phyloP scores from a whole-genome alignment of 2,329 filamentous ascomycete genomes.

The Penicillium thymicola region DNA sequence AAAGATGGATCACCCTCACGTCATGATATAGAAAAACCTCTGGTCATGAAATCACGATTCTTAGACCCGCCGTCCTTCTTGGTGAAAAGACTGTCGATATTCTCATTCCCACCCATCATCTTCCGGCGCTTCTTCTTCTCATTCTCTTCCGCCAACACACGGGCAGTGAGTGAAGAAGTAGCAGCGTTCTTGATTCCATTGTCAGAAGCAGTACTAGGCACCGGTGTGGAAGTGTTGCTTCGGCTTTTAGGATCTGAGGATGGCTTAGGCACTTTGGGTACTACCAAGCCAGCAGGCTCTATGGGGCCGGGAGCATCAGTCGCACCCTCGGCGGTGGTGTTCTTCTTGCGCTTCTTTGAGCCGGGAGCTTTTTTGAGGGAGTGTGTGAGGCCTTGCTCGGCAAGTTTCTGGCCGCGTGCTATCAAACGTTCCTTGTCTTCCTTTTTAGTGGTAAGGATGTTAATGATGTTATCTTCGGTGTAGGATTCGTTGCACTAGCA shows the following conservation, averaged over 20 bases:
- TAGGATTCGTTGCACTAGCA: conserved; percentile 71
- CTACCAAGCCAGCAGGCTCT: conserved; percentile 36
- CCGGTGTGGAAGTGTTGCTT: conserved; percentile 34
- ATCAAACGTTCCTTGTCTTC: conserved; percentile 67
- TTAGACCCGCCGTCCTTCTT: conserved; percentile 43
- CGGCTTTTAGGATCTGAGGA: conserved; percentile 14
- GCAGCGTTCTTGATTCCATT: conserved; percentile 81
- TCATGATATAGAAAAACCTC: conserved; percentile 59
- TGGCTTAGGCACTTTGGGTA: conserved; percentile 23
- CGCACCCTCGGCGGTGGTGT: conserved; percentile 43
- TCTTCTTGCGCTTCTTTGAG: conserved; percentile 73
- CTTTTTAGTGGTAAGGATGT: conserved; percentile 70
- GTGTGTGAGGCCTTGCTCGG: conserved; percentile 72
- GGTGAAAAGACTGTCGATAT: conserved; percentile 54
- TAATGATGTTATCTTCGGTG: conserved; percentile 70
- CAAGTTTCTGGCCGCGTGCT: conserved; percentile 65
- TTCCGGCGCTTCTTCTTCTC: conserved; percentile 76
- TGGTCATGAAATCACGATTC: conserved; percentile 57
- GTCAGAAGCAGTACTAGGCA: conserved; percentile 27
- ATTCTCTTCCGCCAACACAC: conserved; percentile 83
- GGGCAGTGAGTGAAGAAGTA: conserved; percentile 80
- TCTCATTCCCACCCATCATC: conserved; percentile 59
- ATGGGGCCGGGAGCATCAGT: conserved; percentile 32
- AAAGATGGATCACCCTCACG: conserved; percentile 51
- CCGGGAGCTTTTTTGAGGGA: conserved; percentile 75